phyloP scores from a whole-genome alignment of 2,329 filamentous ascomycete genomes.

The Exophiala oligosperma region DNA sequence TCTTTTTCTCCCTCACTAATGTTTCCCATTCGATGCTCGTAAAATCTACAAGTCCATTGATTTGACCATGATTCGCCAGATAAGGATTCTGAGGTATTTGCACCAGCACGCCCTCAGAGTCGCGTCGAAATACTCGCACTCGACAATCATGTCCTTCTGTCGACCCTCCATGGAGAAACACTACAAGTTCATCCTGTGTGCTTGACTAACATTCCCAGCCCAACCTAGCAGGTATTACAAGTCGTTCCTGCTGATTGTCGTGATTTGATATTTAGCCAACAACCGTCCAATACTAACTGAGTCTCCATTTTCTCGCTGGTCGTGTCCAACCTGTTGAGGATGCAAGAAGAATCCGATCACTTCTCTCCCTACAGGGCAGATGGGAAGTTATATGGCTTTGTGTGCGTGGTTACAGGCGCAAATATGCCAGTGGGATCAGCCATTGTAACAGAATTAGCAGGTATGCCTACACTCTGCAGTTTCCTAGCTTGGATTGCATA shows the following conservation, averaged over 20 bases:
- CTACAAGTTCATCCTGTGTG: neutral
- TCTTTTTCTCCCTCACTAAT: neutral
- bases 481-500: neutral
- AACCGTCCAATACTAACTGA: neutral
- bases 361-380: slow-evolving; percentile 60
- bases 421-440: slow-evolving; percentile 61
- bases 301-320: neutral
- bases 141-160: neutral
- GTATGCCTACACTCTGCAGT: slow-evolving; percentile 26
- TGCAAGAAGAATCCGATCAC: slow-evolving; percentile 43
- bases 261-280: neutral
- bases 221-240: no score
- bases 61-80: neutral
- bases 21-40: neutral
- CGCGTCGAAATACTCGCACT: neutral
- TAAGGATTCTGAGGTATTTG: neutral
- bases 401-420: slow-evolving; percentile 64
- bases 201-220: neutral
- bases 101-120: neutral
- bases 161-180: neutral
- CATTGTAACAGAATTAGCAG: slow-evolving; percentile 60
- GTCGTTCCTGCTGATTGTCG: neutral
- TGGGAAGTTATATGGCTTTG: slow-evolving; percentile 64
- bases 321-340: slow-evolving; percentile 24
- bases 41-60: neutral